These are phyloP conservation scores for Senna tora DNA, from an alignment of 306 rosid species.

Conservation along the genomic window DNA sequence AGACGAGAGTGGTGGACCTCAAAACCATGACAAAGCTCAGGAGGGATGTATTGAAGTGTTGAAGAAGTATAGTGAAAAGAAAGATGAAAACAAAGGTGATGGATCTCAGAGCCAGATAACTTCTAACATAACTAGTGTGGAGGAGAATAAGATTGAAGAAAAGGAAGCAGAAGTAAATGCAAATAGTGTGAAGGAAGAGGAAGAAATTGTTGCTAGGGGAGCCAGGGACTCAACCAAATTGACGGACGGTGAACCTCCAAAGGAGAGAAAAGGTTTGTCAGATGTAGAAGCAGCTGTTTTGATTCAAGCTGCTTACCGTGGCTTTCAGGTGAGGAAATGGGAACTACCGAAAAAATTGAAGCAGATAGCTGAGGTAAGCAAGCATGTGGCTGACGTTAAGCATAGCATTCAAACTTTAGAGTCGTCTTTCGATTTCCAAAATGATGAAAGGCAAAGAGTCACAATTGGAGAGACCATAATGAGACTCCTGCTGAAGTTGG, in stretches of 20 bases:
- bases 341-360: slow-evolving; percentile 71
- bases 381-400: slow-evolving; percentile 49
- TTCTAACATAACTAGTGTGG: slow-evolving; percentile 6
- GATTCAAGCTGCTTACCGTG: slow-evolving; percentile 75
- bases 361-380: slow-evolving; percentile 61
- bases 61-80: slow-evolving; percentile 36
- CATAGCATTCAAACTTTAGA: slow-evolving; percentile 50
- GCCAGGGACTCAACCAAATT: slow-evolving; percentile 2
- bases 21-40: slow-evolving; percentile 21
- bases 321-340: slow-evolving; percentile 68
- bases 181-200: slow-evolving; percentile 12
- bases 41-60: slow-evolving; percentile 34
- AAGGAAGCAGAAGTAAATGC: slow-evolving; percentile 19
- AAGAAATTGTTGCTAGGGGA: slow-evolving; percentile 5
- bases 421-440: slow-evolving; percentile 39
- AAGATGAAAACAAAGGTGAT: background rate
- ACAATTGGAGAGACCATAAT: slow-evolving; percentile 74
- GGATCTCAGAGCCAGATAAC: slow-evolving; percentile 6
- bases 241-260: slow-evolving; percentile 2
- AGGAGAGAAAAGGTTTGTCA: slow-evolving; percentile 34
- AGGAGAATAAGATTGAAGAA: background rate
- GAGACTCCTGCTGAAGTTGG: slow-evolving; percentile 73
- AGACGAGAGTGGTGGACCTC: background rate
- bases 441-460: slow-evolving; percentile 50
- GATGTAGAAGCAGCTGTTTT: slow-evolving; percentile 65